Conservation (phyloP, 1,139 yeast species). For the Debaryomycetaceae sp. region DNA sequence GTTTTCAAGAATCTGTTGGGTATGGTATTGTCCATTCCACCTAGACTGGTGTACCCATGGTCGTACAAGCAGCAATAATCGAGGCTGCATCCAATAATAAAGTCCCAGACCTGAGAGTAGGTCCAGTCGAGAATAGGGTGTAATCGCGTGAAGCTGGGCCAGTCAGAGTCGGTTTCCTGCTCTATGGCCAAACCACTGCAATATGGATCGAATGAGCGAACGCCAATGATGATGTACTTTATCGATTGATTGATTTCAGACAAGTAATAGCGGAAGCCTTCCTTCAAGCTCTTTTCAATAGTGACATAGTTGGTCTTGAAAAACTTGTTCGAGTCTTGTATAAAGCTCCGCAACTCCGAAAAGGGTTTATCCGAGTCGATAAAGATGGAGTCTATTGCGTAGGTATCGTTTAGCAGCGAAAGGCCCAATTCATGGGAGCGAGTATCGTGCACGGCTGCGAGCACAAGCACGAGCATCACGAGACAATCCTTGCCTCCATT, state of each 20-base stretch:
- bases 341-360: conserved; percentile 42
- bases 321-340: conserved; percentile 25
- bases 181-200: conserved; percentile 43
- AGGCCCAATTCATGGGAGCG: conserved; percentile 10
- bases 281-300: conserved; percentile 42
- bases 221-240: conserved; percentile 68
- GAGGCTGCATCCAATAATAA: conserved; percentile 37
- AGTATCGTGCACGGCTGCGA: conserved; percentile 47
- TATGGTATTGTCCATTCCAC: conserved; percentile 57
- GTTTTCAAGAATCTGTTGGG: conserved; percentile 49
- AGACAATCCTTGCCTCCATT: conserved; percentile 91
- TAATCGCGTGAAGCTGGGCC: conserved; percentile 76
- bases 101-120: conserved; percentile 69
- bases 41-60: conserved; percentile 70
- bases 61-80: conserved; percentile 66
- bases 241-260: conserved; percentile 29
- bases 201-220: conserved; percentile 71
- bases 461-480: conserved; percentile 61
- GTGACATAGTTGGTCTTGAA: conserved; percentile 38
- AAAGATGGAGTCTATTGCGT: conserved; percentile 47
- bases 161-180: conserved; percentile 67
- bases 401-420: conserved; percentile 9
- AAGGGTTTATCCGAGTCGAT: conserved; percentile 64
- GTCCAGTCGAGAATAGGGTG: conserved; percentile 82
- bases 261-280: conserved; percentile 56